Conservation (phyloP, 2,329 filamentous ascomycete genomes). For the Chaetomiaceae sp. region DNA sequence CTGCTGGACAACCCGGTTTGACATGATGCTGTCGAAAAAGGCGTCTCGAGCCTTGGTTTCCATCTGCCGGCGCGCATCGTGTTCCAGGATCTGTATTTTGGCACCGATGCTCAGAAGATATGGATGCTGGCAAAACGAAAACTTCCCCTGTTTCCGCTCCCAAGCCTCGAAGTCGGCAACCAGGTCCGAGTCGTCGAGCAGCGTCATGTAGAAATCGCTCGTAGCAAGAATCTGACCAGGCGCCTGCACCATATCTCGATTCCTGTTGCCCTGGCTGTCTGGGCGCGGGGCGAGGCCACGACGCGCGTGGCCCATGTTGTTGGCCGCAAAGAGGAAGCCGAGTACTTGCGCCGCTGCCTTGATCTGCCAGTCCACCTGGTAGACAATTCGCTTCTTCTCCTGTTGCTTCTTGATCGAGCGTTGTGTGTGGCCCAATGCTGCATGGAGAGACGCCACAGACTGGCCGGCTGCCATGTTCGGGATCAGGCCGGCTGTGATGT, state of each 20-base stretch:
- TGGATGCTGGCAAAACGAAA: constrained; percentile 87
- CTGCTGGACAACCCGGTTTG: constrained; percentile 64
- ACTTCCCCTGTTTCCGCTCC: constrained; percentile 68
- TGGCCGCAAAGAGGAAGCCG: constrained; percentile 75
- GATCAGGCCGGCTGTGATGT: constrained; percentile 61
- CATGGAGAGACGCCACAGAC: constrained; percentile 65
- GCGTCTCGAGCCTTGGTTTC: constrained; percentile 79
- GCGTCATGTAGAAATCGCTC: constrained; percentile 79
- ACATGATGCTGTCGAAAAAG: constrained; percentile 85
- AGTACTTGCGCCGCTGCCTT: constrained; percentile 74
- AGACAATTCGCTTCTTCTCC: constrained; percentile 52
- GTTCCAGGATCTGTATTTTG: constrained; percentile 84
- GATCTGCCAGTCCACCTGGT: constrained; percentile 85
- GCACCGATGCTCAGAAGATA: constrained; percentile 88
- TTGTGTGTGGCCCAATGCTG: constrained; percentile 54
- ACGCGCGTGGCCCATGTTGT: constrained; percentile 47
- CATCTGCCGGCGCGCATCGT: constrained; percentile 86
- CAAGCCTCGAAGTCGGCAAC: constrained; percentile 82
- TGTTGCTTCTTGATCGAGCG: constrained; percentile 44
- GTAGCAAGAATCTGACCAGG: constrained; percentile 67
- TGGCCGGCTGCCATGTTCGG: constrained; percentile 65
- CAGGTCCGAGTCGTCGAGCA: constrained; percentile 81
- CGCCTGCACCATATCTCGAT: constrained; percentile 37
- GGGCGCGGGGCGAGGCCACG: constrained; percentile 20
- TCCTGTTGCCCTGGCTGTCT: constrained; percentile 33